A percentile compares a stretch with the other conserved stretches of the same genome.
phyloP scores from a whole-genome alignment of 805 yeast genomes.

The Cyberlindnera maclurae region DNA sequence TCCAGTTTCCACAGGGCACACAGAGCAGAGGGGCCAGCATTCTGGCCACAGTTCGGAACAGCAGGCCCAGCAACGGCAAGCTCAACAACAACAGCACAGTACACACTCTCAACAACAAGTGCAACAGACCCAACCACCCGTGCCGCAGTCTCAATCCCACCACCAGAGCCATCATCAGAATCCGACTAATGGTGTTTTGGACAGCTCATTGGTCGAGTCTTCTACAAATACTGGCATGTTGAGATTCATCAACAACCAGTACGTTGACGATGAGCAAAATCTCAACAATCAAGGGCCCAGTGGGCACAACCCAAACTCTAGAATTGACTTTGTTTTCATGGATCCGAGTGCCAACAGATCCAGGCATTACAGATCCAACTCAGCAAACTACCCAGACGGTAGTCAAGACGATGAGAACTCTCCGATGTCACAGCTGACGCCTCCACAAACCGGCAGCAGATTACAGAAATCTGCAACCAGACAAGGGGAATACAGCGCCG shows the following conservation, averaged over 20 bases:
- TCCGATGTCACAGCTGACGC: slow-evolving; percentile 14
- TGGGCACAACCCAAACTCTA: slow-evolving; percentile 13
- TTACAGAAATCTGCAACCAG: slow-evolving; percentile 19
- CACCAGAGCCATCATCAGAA: slow-evolving; percentile 14
- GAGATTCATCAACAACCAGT: slow-evolving; percentile 25
- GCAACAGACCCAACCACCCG: slow-evolving; percentile 7
- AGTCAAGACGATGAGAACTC: slow-evolving; percentile 16
- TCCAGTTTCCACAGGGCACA: slow-evolving; percentile 5
- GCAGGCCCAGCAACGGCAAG: slow-evolving; percentile 8
- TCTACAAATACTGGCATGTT: slow-evolving; percentile 20
- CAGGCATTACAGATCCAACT: slow-evolving; percentile 18
- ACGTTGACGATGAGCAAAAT: slow-evolving; percentile 23
- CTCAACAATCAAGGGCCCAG: slow-evolving; percentile 9
- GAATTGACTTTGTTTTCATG: slow-evolving; percentile 25
- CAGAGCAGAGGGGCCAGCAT: slow-evolving; percentile 2
- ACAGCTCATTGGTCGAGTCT: slow-evolving; percentile 15
- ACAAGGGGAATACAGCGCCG: slow-evolving; percentile 42
- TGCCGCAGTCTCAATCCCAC: slow-evolving; percentile 3
- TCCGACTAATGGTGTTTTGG: slow-evolving; percentile 13
- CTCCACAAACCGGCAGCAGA: slow-evolving; percentile 15
- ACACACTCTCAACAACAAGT: slow-evolving; percentile 3
- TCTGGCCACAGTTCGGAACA: slow-evolving; percentile 1
- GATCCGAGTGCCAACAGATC: slow-evolving; percentile 23
- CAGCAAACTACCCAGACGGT: slow-evolving; percentile 12
- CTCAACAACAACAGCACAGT: slow-evolving; percentile 2